Base-by-base conservation (phyloP, 495 filamentous ascomycete species). In the Tetracladium setigerum region DNA sequence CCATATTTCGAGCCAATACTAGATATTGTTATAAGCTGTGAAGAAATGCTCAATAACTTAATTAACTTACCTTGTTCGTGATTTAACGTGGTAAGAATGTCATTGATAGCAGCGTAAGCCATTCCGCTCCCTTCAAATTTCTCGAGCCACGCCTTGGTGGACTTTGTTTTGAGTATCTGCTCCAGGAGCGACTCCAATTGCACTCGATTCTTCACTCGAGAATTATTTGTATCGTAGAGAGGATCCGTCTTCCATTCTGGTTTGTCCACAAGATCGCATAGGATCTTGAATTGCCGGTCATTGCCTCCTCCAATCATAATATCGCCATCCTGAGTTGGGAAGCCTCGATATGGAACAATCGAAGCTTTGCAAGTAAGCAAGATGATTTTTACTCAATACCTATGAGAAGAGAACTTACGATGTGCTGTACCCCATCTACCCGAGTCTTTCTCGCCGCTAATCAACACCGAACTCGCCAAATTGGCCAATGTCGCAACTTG, bases 371-470 rank as follows among this genome's bases (percentile, higher is more conserved):
- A 34, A n/a, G n/a, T 34, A 8, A 34, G 8, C n/a, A 34, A 34
- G 44, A 30, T 15, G 22, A 4, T 11, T 11, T 46, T 30, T 13
- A n/a, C n/a, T n/a, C n/a, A n/a, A n/a, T n/a, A n/a, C n/a, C n/a
- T n/a, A n/a, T 30, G 32, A 14, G 30, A 15, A 27, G 19, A 13
- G 35, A 37, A 68, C 76, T 55, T 66, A 79, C 78, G 89, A 70
- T 96, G 90, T 34, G 87, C 89, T 4, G 90, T 96, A 8, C 90
- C 90, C 86, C 88, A 94, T 44, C 90, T 73, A 0, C 90, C 89
- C 0, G 78, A 77, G 62, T 95, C 89, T 46, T 80, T 81, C 60
- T 95, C 63, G 5, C 88, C 88, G 54, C 85, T 91, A 42, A 96
- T 86, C 38, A 96, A 67, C 30, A 79, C 86, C 37, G 88, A 95